Evolutionary conservation across 768 basidiomycete species (phyloP), one percentile per base, ranked within the genome.

Genomic region (Tulasnella sp.): DNA sequence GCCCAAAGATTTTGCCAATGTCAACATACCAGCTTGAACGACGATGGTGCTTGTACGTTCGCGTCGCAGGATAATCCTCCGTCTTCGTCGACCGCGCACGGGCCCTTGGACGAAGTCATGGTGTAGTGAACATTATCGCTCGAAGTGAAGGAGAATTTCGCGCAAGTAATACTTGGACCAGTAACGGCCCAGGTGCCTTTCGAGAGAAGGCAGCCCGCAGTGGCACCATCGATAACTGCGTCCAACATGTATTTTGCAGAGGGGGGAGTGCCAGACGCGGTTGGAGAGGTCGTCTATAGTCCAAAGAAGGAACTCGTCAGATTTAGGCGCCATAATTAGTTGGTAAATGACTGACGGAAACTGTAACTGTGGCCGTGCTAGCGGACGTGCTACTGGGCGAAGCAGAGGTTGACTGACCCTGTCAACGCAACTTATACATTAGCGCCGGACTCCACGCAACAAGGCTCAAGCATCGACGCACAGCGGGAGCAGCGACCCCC

Each of bases 161-260:
- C 90, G 44, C 88, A 85, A 12, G 90, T 90, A 12, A 68, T 68
- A n/a, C 62, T 34, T n/a, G 62, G 62, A 3, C 62, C 62, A 83
- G 91, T 90, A 12, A 88, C 89, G 9, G 89, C 90, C 89, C 89
- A 91, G 16, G 89, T 91, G 24, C 89, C 91, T 10, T 82, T 82
- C 1, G 89, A 87, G 56, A 92, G 86, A 31, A 92, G 87, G 18
- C 90, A 90, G 10, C 90, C 90, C 16, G 87, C 83, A 8, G 81
- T 81, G 7, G 85, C 83, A 90, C 87, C n/a, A 86, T 88, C 24
- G 87, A 90, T 82, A 85, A 88, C 74, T 85, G 81, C n/a, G 89
- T 90, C 34, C n/a, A 68, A 68, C 9, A 68, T 68, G 62, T 68
- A 68, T 14, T 68, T 36, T 10, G 24, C 75, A 27, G 75, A 38